Evolutionary conservation across 2,329 filamentous ascomycete genomes (phyloP).

Genomic region (Fusarium euwallaceae): DNA sequence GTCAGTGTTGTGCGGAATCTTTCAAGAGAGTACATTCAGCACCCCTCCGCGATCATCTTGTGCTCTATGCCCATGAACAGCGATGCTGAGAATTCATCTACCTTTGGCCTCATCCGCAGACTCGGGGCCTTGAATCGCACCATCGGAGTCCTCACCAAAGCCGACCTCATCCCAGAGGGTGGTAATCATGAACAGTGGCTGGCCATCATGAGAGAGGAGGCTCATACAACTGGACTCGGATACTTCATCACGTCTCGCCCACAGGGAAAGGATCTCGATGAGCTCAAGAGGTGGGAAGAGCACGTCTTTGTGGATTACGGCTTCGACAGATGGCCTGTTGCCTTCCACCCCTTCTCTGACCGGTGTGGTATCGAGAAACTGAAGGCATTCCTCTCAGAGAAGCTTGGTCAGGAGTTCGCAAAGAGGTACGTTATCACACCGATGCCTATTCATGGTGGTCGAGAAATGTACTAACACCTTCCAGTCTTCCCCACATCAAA

Average conservation of each 20-base stretch:
- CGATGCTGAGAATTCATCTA: conserved; percentile 81
- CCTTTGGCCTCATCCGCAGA: conserved; percentile 73
- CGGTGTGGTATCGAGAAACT: conserved; percentile 68
- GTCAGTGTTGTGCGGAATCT: conserved; percentile 80
- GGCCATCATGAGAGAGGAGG: conserved; percentile 71
- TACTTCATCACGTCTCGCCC: conserved; percentile 84
- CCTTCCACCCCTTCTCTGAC: conserved; percentile 61
- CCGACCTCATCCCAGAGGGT: conserved; percentile 74
- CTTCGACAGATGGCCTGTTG: conserved; percentile 60
- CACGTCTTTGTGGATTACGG: conserved; percentile 61
- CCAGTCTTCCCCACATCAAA: conserved; percentile 66
- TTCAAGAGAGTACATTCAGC: conserved; percentile 76
- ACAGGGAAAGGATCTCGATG: conserved; percentile 65
- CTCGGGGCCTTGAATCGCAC: conserved; percentile 70
- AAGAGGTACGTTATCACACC: conserved; percentile 56
- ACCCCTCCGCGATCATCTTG: conserved; percentile 80
- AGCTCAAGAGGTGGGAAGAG: conserved; percentile 66
- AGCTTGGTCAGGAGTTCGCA: conserved; percentile 66
- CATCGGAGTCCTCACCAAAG: conserved; percentile 86
- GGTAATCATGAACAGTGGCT: conserved; percentile 69
- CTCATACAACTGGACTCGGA: conserved; percentile 76
- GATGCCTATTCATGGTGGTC: conserved; percentile 10
- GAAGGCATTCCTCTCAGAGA: conserved; percentile 65
- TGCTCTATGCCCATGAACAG: conserved; percentile 83
- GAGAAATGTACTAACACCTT: conserved; percentile 29